Conservation (phyloP, 345 rosid species). For the Lepidium africanum region DNA sequence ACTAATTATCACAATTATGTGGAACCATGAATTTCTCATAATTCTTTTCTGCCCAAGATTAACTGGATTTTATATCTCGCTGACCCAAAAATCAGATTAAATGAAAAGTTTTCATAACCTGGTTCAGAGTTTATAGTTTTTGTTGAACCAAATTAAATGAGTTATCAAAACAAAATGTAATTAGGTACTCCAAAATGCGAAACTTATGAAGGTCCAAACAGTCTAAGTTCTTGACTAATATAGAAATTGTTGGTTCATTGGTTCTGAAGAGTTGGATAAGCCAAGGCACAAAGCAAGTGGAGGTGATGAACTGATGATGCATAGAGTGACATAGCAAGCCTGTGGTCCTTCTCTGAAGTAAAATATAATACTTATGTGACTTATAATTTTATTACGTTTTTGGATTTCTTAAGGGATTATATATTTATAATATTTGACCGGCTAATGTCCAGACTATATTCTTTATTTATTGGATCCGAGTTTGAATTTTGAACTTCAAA, state of each 20-base stretch:
- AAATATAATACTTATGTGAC: neutral
- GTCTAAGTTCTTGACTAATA: neutral
- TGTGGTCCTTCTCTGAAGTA: neutral
- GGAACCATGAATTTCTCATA: too few species aligned
- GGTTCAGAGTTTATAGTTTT: too few species aligned
- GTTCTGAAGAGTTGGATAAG: neutral
- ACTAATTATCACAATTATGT: too few species aligned
- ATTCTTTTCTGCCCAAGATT: too few species aligned
- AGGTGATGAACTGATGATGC: neutral
- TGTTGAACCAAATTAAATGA: too few species aligned
- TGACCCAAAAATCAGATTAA: too few species aligned
- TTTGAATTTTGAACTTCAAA: conserved; percentile 5
- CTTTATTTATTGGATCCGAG: neutral
- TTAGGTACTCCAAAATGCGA: neutral
- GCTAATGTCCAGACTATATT: neutral
- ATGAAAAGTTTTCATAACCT: too few species aligned
- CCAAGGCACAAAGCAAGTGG: conserved; percentile 2
- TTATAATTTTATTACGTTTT: too few species aligned
- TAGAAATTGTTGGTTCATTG: neutral
- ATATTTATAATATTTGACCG: neutral
- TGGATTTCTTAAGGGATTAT: too few species aligned
- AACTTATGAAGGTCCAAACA: too few species aligned
- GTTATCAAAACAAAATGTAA: too few species aligned
- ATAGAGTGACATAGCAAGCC: neutral
- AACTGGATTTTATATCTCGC: too few species aligned